Evolutionary conservation across 1,139 yeast species (phyloP), one percentile per base, ranked within the genome.

Genomic region (Blastobotrys raffinosifermentans): DNA sequence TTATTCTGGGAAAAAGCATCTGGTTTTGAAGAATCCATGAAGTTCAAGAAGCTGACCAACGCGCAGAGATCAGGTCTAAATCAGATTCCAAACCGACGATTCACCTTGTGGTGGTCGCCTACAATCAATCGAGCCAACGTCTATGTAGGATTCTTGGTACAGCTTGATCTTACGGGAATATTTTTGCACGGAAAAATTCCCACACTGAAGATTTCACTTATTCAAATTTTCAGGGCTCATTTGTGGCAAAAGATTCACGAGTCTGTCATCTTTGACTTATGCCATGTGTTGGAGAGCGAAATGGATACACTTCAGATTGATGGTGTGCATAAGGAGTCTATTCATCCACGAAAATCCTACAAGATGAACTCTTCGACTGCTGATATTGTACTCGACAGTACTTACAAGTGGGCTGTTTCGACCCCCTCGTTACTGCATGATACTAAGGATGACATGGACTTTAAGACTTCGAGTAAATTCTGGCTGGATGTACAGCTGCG

Each of bases 31-130:
- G 98, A 93, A 53, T 83, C 96, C 0, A 73, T 93, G 72, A 91
- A 89, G 58, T 85, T 87, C 61, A 86, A 89, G 58, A 93, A 89
- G 58, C 72, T 93, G 51, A 93, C 99, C 2, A 91, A 89, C 62
- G 99, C 99, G 1, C 99, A 93, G 66, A 70, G 98, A 53, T 82
- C 96, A 2, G 99, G 99, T 58, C 73, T 93, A 49, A 85, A 94
- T 58, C 99, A 93, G 63, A 91, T 93, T 53, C 99, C 99, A 3
- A 93, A 93, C 58, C 80, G 99, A 60, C 73, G 99, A 32, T 93
- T 93, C 57, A 93, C 98, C 0, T 66, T 93, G 31, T 93, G 99
- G 99, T 93, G 99, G 99, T 87, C 97, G 1, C 99, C 99, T 5
- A 93, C 99, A 1, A 93, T 93, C 49, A 93, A 93, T 53, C 75